Base-by-base conservation (phyloP, 2,329 filamentous ascomycete genomes). In the Helminthosporium solani region DNA sequence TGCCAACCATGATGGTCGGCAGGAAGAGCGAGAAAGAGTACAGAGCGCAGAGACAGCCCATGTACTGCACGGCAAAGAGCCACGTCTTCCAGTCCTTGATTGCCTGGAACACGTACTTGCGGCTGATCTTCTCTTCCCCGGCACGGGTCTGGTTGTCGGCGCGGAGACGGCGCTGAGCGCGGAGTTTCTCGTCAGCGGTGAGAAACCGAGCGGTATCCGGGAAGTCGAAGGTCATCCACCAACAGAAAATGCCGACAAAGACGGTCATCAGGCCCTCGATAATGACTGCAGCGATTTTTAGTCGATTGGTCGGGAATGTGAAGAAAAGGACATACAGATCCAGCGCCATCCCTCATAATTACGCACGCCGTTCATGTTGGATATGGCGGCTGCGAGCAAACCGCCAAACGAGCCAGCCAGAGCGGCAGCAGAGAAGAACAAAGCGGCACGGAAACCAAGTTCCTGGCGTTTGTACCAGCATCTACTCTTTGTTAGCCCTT, bases 121-220 rank as follows among this genome's bases (percentile, higher is more conserved):
- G 58, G 41, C 61, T 63, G 39, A 69, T 62, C 33, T 60, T 53
- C 42, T 67, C 65, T 1, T 72, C 67, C 54, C 90, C 87, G 46
- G 84, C 75, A 7, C 82, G 79, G 0, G 82, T 86, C 1, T 86
- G 85, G 59, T 90, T 86, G 53, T 80, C 83, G 53, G 88, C 84
- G 2, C 78, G 77, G 1, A 90, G 75, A 0, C 87, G 81, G 18
- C 78, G 75, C 21, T 81, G 77, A 39, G 88, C 80, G 42, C 78
- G 81, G 0, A 75, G 71, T 3, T 82, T 73, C 57, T 79, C 75
- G 3, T 73, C 61, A 1, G 78, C 67, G 0, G 69, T 75, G 14
- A 86, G 70, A 46, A 85, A 85, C 1, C 73, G 70, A 3, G 83
- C 80, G 0, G 79, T 84, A 38, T 78, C 75, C 0, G 83, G 83